A percentile compares a stretch with the other conserved stretches of the same genome.
Evolutionary conservation across 2,329 filamentous ascomycete species (phyloP).

Genomic region (Alternaria metachromatica): DNA sequence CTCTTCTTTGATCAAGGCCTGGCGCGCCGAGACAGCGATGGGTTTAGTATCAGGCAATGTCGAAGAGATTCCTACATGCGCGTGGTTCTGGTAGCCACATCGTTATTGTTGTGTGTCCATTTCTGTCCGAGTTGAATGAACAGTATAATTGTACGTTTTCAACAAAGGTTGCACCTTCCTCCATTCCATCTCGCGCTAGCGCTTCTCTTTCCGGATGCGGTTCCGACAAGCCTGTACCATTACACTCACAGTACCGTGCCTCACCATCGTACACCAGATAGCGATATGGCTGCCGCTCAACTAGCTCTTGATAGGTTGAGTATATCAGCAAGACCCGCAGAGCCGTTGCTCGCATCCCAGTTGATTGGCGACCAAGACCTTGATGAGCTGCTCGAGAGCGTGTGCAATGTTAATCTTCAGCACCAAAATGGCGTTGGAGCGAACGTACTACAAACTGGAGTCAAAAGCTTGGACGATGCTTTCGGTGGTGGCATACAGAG

Average conservation of each 20-base stretch:
- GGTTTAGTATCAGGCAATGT: not conserved
- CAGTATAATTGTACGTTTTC: not conserved
- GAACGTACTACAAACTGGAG: constrained; percentile 28
- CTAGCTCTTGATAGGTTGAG: not conserved
- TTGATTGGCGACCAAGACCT: constrained; percentile 27
- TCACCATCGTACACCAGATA: not conserved
- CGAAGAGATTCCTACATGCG: not conserved
- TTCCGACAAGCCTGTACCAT: not conserved
- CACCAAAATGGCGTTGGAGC: not conserved
- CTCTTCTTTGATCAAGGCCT: not conserved
- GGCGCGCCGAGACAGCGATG: not conserved
- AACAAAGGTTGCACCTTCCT: not conserved
- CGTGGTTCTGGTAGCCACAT: not conserved
- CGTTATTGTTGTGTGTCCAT: not conserved
- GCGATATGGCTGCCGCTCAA: not conserved
- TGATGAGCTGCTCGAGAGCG: constrained; percentile 13
- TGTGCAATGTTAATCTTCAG: not conserved
- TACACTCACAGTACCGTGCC: not conserved
- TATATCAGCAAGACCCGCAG: constrained; percentile 2
- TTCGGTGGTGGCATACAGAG: constrained; percentile 48
- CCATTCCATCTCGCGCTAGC: not conserved
- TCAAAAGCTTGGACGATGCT: constrained; percentile 43
- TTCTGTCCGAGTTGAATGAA: not conserved
- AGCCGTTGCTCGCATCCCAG: constrained; percentile 26
- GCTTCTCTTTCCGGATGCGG: not conserved